Evolutionary conservation across 1,284 basidiomycete genomes (phyloP).

Genomic region (Phaffia rhodozyma): DNA sequence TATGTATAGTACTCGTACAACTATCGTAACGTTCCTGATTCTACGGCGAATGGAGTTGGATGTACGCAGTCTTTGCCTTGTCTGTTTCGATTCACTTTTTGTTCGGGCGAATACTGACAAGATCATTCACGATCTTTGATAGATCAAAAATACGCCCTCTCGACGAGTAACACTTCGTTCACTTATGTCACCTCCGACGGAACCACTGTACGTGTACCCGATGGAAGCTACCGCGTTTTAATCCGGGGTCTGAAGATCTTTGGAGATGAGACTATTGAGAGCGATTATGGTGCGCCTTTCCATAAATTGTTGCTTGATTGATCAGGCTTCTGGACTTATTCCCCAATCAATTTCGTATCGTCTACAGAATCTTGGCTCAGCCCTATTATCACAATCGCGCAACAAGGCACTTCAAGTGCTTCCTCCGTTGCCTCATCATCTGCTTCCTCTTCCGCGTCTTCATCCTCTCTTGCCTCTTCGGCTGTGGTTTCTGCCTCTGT

Average conservation of each 20-base stretch:
- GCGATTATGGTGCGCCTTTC: conserved; percentile 37
- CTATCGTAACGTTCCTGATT: conserved; percentile 33
- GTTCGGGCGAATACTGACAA: conserved; percentile 29
- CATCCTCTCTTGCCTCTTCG: not conserved
- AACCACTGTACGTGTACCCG: conserved; percentile 41
- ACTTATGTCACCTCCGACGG: conserved; percentile 45
- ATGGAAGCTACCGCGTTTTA: conserved; percentile 50
- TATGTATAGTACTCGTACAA: conserved; percentile 8
- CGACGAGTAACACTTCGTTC: conserved; percentile 30
- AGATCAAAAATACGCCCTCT: conserved; percentile 4
- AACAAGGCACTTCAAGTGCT: not conserved
- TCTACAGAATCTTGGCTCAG: conserved; percentile 15
- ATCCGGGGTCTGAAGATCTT: conserved; percentile 49
- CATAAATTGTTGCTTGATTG: not conserved
- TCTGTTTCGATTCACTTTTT: conserved; percentile 17
- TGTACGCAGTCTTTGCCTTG: conserved; percentile 25
- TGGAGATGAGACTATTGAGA: conserved; percentile 39
- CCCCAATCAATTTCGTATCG: not conserved
- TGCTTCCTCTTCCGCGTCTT: not conserved
- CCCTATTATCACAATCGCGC: conserved; percentile 3
- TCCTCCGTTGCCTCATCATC: not conserved
- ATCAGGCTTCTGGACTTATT: not conserved
- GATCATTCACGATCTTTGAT: conserved; percentile 21
- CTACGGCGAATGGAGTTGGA: conserved; percentile 34
- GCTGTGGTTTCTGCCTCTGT: too few species aligned